Percentiles rank a stretch among this genome's conserved stretches.
Conservation (phyloP, 805 yeast genomes). For the Lipomyces oligophaga region DNA sequence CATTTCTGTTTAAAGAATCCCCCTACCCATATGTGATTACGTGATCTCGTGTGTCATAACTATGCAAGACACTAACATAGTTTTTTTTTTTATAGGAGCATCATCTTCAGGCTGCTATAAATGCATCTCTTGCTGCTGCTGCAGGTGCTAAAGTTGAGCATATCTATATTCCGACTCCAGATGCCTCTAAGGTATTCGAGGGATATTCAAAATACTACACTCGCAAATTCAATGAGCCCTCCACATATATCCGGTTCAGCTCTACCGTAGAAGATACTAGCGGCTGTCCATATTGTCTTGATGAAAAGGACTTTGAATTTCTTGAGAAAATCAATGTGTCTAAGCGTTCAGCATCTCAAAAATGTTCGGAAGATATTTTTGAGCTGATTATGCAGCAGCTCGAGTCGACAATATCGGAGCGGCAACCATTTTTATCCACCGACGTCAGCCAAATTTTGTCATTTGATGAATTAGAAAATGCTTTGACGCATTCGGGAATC, state of each 20-base stretch:
- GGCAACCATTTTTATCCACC: constrained; percentile 83
- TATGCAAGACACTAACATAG: neutral
- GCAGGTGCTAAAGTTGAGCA: constrained; percentile 47
- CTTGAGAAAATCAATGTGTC: constrained; percentile 45
- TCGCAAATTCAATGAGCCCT: constrained; percentile 66
- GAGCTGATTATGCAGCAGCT: constrained; percentile 71
- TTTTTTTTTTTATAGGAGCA: constrained; percentile 51
- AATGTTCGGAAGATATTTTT: constrained; percentile 77
- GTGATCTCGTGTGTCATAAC: too few relatives aligned
- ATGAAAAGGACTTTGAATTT: constrained; percentile 78
- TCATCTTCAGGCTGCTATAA: constrained; percentile 86
- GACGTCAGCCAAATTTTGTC: constrained; percentile 75
- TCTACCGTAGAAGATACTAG: constrained; percentile 95
- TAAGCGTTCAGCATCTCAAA: constrained; percentile 29
- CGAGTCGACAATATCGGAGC: constrained; percentile 69
- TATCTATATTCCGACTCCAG: constrained; percentile 93
- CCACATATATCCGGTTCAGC: constrained; percentile 77
- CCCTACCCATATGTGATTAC: constrained; percentile 11
- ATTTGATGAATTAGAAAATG: constrained; percentile 58
- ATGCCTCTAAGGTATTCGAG: constrained; percentile 49
- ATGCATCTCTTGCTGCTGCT: constrained; percentile 66
- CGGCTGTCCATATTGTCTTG: constrained; percentile 84
- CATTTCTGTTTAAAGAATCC: constrained; percentile 4
- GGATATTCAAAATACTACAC: constrained; percentile 71
- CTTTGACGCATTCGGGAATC: constrained; percentile 13